These are phyloP conservation scores for Antrodiella citrinella DNA, from an alignment of 768 basidiomycete species.

Conservation along the genomic window DNA sequence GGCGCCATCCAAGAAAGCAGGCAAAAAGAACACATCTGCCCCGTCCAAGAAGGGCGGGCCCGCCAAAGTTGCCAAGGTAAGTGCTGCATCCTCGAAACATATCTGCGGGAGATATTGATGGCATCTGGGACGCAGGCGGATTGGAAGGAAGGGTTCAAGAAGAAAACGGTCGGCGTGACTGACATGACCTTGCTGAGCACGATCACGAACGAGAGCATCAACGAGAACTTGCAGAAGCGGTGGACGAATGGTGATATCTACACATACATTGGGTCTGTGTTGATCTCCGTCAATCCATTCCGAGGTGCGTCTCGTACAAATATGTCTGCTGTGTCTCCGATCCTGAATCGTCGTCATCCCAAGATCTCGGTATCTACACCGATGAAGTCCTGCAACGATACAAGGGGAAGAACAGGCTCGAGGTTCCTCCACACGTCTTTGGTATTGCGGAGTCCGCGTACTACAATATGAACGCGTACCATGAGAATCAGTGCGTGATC, in stretches of 20 bases:
- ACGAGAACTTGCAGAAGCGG: slow-evolving; percentile 95
- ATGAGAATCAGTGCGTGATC: slow-evolving; percentile 99
- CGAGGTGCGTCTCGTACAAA: slow-evolving; percentile 73
- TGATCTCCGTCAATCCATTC: slow-evolving; percentile 99
- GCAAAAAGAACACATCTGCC: slow-evolving; percentile 64
- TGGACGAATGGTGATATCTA: slow-evolving; percentile 96
- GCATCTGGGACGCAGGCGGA: slow-evolving; percentile 60
- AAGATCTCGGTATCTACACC: slow-evolving; percentile 97
- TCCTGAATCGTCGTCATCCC: slow-evolving; percentile 2
- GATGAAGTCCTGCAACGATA: slow-evolving; percentile 80
- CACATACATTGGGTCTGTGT: slow-evolving; percentile 96
- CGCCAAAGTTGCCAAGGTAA: slow-evolving; percentile 71
- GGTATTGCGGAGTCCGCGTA: slow-evolving; percentile 94
- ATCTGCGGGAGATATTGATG: slow-evolving; percentile 5
- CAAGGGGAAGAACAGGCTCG: slow-evolving; percentile 94
- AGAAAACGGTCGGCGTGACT: slow-evolving; percentile 95
- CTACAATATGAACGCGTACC: slow-evolving; percentile 99
- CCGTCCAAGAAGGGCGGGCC: slow-evolving; percentile 54
- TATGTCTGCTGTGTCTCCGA: too few species aligned
- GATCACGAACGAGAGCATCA: slow-evolving; percentile 96
- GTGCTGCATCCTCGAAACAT: slow-evolving; percentile 3
- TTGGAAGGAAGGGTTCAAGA: slow-evolving; percentile 99
- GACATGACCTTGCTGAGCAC: slow-evolving; percentile 98
- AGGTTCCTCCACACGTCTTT: slow-evolving; percentile 97
- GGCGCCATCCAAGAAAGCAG: slow-evolving; percentile 88